A percentile compares a stretch with the other conserved stretches of the same genome.
Conservation (phyloP, 1,139 yeast species). For the Zhuliangozyma blackwelliae region DNA sequence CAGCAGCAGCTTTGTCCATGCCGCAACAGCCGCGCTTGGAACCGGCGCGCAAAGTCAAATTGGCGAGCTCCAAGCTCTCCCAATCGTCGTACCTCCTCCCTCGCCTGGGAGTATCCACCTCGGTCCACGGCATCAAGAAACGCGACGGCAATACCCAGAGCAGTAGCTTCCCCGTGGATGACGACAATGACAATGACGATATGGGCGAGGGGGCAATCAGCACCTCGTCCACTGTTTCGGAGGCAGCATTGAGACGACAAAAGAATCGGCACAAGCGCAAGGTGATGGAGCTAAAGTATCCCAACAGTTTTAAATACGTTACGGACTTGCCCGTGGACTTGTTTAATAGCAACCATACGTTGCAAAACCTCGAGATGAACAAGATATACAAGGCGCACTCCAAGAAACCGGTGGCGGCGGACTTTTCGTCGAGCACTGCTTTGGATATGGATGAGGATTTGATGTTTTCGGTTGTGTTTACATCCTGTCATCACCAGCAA, state of each 20-base stretch:
- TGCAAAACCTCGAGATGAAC: conserved; percentile 31
- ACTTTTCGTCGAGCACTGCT: conserved; percentile 20
- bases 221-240: conserved; percentile 20
- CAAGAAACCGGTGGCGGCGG: conserved; percentile 17
- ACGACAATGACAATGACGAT: conserved; percentile 42
- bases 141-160: too few relatives aligned
- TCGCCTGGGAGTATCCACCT: conserved; percentile 43
- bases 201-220: conserved; percentile 21
- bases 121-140: conserved; percentile 44
- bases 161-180: conserved; percentile 23
- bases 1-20: too few relatives aligned
- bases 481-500: conserved; percentile 21
- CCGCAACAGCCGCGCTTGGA: too few relatives aligned
- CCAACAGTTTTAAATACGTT: conserved; percentile 31
- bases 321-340: conserved; percentile 35
- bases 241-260: conserved; percentile 31
- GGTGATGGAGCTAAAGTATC: conserved; percentile 35
- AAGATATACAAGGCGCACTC: conserved; percentile 16
- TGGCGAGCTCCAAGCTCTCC: too few relatives aligned
- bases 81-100: conserved; percentile 42
- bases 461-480: conserved; percentile 34
- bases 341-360: conserved; percentile 30
- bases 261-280: conserved; percentile 27
- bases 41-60: too few relatives aligned
- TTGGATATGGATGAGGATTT: conserved; percentile 39